Conservation (phyloP, 257 asterid genomes). For the Anisodus tanguticus region DNA sequence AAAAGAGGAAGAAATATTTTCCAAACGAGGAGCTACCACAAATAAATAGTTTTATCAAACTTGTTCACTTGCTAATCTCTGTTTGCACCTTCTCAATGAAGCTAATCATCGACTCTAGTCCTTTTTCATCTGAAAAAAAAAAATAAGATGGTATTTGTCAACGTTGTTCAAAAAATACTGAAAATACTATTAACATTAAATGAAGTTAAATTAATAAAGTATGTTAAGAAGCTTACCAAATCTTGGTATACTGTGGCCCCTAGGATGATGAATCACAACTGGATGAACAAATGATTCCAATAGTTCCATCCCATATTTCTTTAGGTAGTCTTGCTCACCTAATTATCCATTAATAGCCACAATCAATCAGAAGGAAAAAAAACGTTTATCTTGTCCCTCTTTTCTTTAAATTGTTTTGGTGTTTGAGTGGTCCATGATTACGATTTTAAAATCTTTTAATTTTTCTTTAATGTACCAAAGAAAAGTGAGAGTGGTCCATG, state of each 20-base stretch:
- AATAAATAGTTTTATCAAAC: background rate
- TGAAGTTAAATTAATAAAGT: background rate
- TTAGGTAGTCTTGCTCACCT: conserved; percentile 36
- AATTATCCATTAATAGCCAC: background rate
- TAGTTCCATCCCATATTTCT: conserved; percentile 27
- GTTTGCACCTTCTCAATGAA: conserved; percentile 25
- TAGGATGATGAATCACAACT: conserved; percentile 38
- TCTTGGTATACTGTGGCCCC: conserved; percentile 35
- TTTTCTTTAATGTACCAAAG: too few relatives aligned
- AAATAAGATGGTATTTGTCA: too few relatives aligned
- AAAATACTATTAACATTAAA: background rate
- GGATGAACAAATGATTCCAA: conserved; percentile 35
- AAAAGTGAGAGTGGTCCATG: too few relatives aligned
- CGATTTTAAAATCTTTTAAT: too few relatives aligned
- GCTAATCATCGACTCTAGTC: conserved; percentile 15
- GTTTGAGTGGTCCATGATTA: too few relatives aligned
- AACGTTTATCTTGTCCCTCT: too few relatives aligned
- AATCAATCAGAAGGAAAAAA: too few relatives aligned
- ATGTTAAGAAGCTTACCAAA: conserved; percentile 21
- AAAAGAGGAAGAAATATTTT: background rate
- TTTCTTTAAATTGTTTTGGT: too few relatives aligned
- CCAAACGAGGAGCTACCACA: background rate
- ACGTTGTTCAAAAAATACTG: background rate
- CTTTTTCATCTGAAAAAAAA: conserved; percentile 29
- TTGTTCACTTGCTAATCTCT: conserved; percentile 25